A percentile compares a stretch with the other conserved stretches of the same genome.
Conservation (phyloP, 177 flowering plant species). For the Vitis hybrid region DNA sequence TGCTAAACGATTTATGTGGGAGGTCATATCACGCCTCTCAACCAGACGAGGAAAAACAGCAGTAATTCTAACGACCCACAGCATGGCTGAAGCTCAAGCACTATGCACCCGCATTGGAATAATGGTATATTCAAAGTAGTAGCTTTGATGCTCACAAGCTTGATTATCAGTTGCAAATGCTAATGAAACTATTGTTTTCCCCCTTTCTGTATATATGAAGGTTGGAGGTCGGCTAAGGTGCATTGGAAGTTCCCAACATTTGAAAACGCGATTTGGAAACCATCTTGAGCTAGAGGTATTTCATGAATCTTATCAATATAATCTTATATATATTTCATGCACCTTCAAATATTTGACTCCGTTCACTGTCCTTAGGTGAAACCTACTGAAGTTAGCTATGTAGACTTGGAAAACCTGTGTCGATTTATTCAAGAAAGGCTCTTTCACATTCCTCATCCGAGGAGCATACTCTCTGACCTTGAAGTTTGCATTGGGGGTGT, state of each 20-base stretch:
- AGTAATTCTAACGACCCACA: slow-evolving; percentile 95
- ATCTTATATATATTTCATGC: not conserved
- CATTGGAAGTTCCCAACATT: slow-evolving; percentile 96
- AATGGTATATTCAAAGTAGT: slow-evolving; percentile 57
- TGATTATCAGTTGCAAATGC: slow-evolving; percentile 1
- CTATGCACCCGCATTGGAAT: slow-evolving; percentile 95
- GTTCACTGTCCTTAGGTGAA: slow-evolving; percentile 57
- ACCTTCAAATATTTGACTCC: slow-evolving; percentile 1
- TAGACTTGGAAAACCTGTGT: slow-evolving; percentile 64
- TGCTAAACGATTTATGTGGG: slow-evolving; percentile 99
- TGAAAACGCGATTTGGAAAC: slow-evolving; percentile 94
- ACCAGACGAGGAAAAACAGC: slow-evolving; percentile 97
- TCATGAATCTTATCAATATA: not conserved
- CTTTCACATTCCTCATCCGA: slow-evolving; percentile 61
- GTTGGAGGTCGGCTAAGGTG: slow-evolving; percentile 92
- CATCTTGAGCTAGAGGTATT: slow-evolving; percentile 96
- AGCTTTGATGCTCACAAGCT: slow-evolving; percentile 2
- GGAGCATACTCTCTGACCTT: slow-evolving; percentile 74
- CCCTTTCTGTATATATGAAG: slow-evolving; percentile 35
- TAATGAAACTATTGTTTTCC: not conserved
- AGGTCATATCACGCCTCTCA: slow-evolving; percentile 90
- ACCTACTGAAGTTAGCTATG: slow-evolving; percentile 72
- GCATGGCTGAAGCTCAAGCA: slow-evolving; percentile 99
- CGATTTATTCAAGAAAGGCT: slow-evolving; percentile 62
- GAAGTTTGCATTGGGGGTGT: slow-evolving; percentile 82